These are phyloP conservation scores for Russula compacta DNA, from an alignment of 768 basidiomycete species.

Conservation along the genomic window DNA sequence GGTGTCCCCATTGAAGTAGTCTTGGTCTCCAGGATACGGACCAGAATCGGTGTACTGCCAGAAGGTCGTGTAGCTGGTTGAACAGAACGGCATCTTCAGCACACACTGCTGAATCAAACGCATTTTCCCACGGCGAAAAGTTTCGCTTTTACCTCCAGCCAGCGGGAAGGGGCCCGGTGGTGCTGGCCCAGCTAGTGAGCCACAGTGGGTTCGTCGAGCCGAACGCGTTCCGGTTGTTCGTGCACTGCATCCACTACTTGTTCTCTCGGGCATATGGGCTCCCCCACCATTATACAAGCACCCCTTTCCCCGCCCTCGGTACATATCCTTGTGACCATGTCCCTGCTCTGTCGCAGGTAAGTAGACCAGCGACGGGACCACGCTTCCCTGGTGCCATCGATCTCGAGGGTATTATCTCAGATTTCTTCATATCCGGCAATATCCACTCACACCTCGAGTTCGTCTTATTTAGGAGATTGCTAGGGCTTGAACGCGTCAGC, in stretches of 20 bases:
- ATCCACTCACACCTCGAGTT: slow-evolving; percentile 13
- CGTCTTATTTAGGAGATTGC: slow-evolving; percentile 40
- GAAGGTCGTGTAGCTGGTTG: slow-evolving; percentile 25
- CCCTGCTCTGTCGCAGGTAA: neutral
- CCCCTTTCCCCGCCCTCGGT: too few relatives aligned
- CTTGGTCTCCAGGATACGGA: slow-evolving; percentile 36
- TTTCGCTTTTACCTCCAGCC: too few relatives aligned
- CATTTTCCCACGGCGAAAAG: too few relatives aligned
- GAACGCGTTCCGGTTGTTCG: slow-evolving; percentile 50
- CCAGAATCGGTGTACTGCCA: slow-evolving; percentile 52
- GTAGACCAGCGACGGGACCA: neutral
- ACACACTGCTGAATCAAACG: too few relatives aligned
- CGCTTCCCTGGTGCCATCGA: neutral
- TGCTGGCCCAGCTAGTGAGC: neutral
- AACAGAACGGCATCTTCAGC: neutral
- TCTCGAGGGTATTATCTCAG: neutral
- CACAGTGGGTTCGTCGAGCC: slow-evolving; percentile 41
- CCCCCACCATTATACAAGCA: too few relatives aligned
- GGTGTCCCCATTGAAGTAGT: slow-evolving; percentile 36
- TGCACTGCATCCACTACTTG: slow-evolving; percentile 65
- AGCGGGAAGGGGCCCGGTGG: neutral
- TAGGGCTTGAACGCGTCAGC: slow-evolving; percentile 42
- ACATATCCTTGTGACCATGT: too few relatives aligned
- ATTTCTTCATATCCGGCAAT: neutral
- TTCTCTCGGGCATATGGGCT: too few relatives aligned